These are phyloP conservation scores for Zymoseptoria passerinii DNA, from an alignment of 2,329 filamentous ascomycete species.

Conservation along the genomic window DNA sequence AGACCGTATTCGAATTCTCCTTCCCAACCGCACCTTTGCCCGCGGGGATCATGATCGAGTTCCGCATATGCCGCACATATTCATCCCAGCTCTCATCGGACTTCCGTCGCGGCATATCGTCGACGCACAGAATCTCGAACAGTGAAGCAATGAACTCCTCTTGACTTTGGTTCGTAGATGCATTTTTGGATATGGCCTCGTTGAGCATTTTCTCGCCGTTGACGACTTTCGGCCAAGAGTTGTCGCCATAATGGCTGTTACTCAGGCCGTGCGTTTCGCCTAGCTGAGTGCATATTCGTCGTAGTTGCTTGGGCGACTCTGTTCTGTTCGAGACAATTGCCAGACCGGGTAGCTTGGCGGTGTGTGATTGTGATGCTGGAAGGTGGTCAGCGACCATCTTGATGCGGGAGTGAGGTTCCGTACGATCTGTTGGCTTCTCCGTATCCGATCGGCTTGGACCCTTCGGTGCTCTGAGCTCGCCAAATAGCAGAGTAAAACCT, in stretches of 20 bases:
- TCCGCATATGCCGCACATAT: conserved; percentile 48
- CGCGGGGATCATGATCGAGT: conserved; percentile 54
- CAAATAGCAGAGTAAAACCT: conserved; percentile 56
- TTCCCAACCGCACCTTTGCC: conserved; percentile 43
- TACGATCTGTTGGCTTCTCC: conserved; percentile 6
- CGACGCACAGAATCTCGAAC: conserved; percentile 44
- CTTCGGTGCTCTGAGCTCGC: conserved; percentile 34
- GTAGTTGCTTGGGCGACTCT: conserved; percentile 41
- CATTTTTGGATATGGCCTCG: conserved; percentile 41
- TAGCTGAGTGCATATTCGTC: conserved; percentile 42
- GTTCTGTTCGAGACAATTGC: conserved; percentile 57
- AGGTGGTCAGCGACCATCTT: conserved; percentile 7
- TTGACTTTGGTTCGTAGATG: conserved; percentile 31
- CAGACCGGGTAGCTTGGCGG: conserved; percentile 31
- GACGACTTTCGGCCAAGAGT: conserved; percentile 54
- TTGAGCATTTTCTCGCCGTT: conserved; percentile 48
- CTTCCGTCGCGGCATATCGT: conserved; percentile 47
- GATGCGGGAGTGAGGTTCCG: conserved; percentile 1
- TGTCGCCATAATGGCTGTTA: conserved; percentile 52
- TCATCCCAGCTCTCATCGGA: conserved; percentile 45
- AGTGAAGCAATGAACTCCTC: conserved; percentile 47
- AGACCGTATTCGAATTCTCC: conserved; percentile 25
- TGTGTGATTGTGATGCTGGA: conserved; percentile 6
- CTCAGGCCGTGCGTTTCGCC: conserved; percentile 52
- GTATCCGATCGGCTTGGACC: not conserved